Base-by-base conservation (phyloP, 257 asterid genomes). In the Cinchona pubescens region DNA sequence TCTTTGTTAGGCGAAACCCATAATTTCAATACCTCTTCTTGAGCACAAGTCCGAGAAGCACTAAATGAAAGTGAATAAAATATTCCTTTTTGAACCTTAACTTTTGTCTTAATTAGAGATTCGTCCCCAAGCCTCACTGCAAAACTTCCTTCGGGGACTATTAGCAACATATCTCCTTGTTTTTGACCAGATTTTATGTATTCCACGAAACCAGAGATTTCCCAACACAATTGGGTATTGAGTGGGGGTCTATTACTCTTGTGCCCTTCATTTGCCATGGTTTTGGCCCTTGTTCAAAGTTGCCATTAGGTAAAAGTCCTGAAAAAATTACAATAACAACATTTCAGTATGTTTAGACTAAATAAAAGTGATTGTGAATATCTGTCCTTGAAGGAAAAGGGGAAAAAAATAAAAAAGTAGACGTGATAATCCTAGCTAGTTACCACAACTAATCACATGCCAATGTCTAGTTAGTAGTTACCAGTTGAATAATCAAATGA, bases 41-140 rank as follows among this genome's bases (percentile, higher is more conserved):
- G 97, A 2, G 92, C 96, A 72, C 98, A 92, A 1, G 97, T 92
- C 60, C 97, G 83, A 0, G 90, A 93, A 0, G 95, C 92, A 71
- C 84, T 80, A 56, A 93, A 91, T 0, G 98, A 86, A 11, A 93
- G 25, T 0, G 98, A 79, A 67, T 93, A 87, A 42, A 87, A 91
- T 51, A 59, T 75, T 5, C 91, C 90, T 0, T 69, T 83, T 9
- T 72, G 76, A 0, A 84, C 90, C 67, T 74, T 81, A 11, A 85
- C 73, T 18, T 72, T 87, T 7, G 94, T 90, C 83, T 84, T 93
- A 66, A 91, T 83, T 8, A 87, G 88, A 0, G 98, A 90, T 49
- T 93, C 96, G 34, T 93, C 95, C 2, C 98, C 98, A 0, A 93
- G 91, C 56, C 98, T 82, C 27, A 93, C 89, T 15, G 97, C 98